Conservation (phyloP, 768 basidiomycete species). For the Pleurotus citrinopileatus region DNA sequence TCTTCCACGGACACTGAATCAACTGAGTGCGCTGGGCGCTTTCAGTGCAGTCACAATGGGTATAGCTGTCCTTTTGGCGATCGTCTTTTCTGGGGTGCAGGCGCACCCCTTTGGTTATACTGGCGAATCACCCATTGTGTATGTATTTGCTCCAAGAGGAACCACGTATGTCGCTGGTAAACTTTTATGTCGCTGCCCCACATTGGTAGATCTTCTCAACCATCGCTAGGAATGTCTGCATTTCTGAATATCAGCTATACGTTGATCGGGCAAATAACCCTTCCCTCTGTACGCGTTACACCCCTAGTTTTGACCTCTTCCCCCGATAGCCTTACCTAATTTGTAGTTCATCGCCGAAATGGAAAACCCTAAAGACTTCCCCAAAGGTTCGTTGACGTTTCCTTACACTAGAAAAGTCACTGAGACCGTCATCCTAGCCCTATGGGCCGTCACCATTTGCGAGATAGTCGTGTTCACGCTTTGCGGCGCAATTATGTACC, state of each 20-base stretch:
- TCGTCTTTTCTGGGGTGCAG: slow-evolving; percentile 39
- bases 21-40: slow-evolving; percentile 37
- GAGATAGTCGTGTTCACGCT: slow-evolving; percentile 40
- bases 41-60: slow-evolving; percentile 45
- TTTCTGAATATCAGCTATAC: slow-evolving; percentile 47
- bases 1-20: slow-evolving; percentile 40
- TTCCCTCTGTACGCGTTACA: slow-evolving; percentile 31
- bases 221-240: slow-evolving; percentile 43
- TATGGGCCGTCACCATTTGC: slow-evolving; percentile 41
- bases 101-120: slow-evolving; percentile 38
- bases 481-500: slow-evolving; percentile 42
- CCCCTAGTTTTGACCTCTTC: not conserved
- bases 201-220: not conserved
- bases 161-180: slow-evolving; percentile 36
- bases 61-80: slow-evolving; percentile 38
- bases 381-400: slow-evolving; percentile 27
- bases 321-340: not conserved
- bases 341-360: slow-evolving; percentile 44
- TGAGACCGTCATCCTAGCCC: slow-evolving; percentile 20
- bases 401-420: not conserved
- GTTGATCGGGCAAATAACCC: slow-evolving; percentile 40
- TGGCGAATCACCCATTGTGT: slow-evolving; percentile 35
- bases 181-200: not conserved
- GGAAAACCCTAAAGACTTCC: slow-evolving; percentile 45
- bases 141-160: slow-evolving; percentile 30